Percentiles rank a stretch among this genome's conserved stretches.
These are phyloP conservation scores for Schizochytrium sp. DNA, from an alignment of 108 stramenopile species.

Conservation along the genomic window DNA sequence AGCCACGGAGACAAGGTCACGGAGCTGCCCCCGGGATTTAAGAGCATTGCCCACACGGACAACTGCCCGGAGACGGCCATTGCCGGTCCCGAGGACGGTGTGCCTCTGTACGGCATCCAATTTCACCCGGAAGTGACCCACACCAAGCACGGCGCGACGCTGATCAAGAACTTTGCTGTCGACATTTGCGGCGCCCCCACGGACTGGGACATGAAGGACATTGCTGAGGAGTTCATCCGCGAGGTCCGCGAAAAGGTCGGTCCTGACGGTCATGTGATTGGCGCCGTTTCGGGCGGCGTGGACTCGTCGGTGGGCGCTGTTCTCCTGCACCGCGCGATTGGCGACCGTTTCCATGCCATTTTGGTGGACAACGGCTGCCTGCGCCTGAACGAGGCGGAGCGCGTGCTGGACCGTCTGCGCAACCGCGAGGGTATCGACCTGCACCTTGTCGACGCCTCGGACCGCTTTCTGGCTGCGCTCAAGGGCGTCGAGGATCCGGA, in stretches of 20 bases:
- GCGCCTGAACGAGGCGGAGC: slow-evolving; percentile 80
- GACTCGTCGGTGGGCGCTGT: slow-evolving; percentile 96
- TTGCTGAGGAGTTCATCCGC: slow-evolving; percentile 85
- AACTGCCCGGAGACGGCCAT: slow-evolving; percentile 87
- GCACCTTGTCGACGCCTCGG: slow-evolving; percentile 78
- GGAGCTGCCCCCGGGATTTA: slow-evolving; percentile 78
- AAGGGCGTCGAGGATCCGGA: slow-evolving; percentile 91
- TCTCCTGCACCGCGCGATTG: slow-evolving; percentile 87
- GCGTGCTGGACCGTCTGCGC: slow-evolving; percentile 70
- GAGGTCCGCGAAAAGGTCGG: slow-evolving; percentile 77
- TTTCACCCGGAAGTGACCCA: slow-evolving; percentile 99
- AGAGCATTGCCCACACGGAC: slow-evolving; percentile 57
- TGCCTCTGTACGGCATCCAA: slow-evolving; percentile 82
- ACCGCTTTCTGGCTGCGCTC: slow-evolving; percentile 72
- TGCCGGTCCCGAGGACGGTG: slow-evolving; percentile 55
- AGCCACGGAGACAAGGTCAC: slow-evolving; percentile 94
- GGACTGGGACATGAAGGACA: slow-evolving; percentile 94
- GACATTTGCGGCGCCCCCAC: slow-evolving; percentile 68
- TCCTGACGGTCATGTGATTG: slow-evolving; percentile 81
- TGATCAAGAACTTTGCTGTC: slow-evolving; percentile 81
- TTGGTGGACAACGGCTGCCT: slow-evolving; percentile 96
- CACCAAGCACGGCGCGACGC: slow-evolving; percentile 66
- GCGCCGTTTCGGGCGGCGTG: slow-evolving; percentile 97
- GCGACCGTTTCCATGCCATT: slow-evolving; percentile 92
- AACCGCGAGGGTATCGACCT: slow-evolving; percentile 87